A percentile compares a stretch with the other conserved stretches of the same genome.
These are phyloP conservation scores for Calonectria hongkongensis DNA, from an alignment of 2,329 filamentous ascomycete species.

Conservation along the genomic window DNA sequence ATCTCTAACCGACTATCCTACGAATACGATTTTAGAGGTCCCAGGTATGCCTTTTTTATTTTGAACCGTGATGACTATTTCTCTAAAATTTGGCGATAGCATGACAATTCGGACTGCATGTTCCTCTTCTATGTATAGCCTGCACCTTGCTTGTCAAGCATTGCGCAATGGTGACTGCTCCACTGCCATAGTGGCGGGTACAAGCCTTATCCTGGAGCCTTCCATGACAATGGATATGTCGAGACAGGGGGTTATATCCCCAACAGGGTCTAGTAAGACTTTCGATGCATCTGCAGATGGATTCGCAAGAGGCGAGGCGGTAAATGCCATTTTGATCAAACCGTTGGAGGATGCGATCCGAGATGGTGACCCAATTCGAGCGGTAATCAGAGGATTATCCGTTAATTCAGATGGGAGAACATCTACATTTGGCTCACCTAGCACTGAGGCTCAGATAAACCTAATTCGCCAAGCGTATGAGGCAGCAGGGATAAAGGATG, in stretches of 20 bases:
- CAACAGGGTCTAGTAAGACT: slow-evolving; percentile 50
- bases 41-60: not conserved
- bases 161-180: slow-evolving; percentile 36
- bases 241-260: slow-evolving; percentile 48
- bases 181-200: slow-evolving; percentile 51
- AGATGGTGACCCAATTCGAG: slow-evolving; percentile 69
- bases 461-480: not conserved
- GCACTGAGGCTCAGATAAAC: not conserved
- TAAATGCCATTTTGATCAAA: slow-evolving; percentile 73
- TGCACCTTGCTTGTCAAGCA: not conserved
- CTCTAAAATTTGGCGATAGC: not conserved
- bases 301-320: slow-evolving; percentile 76
- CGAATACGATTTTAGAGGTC: slow-evolving; percentile 15
- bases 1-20: not conserved
- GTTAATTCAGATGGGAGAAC: not conserved
- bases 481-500: not conserved
- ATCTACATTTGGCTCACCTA: not conserved
- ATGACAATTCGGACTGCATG: not conserved
- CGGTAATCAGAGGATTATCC: not conserved
- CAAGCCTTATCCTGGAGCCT: slow-evolving; percentile 48
- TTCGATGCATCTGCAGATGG: slow-evolving; percentile 63
- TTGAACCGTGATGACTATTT: too few species aligned
- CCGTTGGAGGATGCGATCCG: slow-evolving; percentile 69
- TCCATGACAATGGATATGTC: slow-evolving; percentile 45
- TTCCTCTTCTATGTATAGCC: not conserved